Evolutionary conservation across 1,284 basidiomycete genomes (phyloP).

Genomic region (Moniliella sp.): DNA sequence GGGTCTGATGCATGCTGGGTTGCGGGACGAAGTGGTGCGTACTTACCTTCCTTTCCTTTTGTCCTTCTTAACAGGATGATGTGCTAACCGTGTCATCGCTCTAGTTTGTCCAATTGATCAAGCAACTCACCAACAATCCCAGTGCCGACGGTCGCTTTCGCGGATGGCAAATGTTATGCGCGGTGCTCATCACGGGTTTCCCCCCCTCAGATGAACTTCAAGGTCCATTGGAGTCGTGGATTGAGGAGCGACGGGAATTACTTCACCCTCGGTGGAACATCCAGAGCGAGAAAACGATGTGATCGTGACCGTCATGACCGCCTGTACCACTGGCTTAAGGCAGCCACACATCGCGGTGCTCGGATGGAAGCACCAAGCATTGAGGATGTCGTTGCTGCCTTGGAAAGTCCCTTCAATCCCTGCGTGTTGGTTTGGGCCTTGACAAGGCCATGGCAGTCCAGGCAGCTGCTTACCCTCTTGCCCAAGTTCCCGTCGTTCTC

Average conservation of each 20-base stretch:
- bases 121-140: conserved; percentile 63
- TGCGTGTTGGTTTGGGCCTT: conserved; percentile 68
- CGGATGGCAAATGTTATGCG: conserved; percentile 75
- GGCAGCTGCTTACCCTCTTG: too few species aligned
- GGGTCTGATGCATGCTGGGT: background rate
- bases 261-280: too few species aligned
- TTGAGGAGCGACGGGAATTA: too few species aligned
- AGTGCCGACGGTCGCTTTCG: conserved; percentile 59
- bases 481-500: too few species aligned
- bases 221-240: conserved; percentile 42
- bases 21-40: background rate
- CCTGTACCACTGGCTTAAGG: background rate
- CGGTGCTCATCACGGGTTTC: conserved; percentile 55
- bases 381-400: conserved; percentile 1
- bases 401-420: conserved; percentile 57
- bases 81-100: background rate
- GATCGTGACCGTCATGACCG: background rate
- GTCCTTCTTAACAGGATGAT: background rate
- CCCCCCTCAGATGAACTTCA: conserved; percentile 76
- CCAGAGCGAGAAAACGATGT: background rate
- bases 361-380: background rate
- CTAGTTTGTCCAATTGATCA: conserved; percentile 65
- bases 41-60: background rate
- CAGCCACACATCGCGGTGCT: background rate
- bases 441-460: conserved; percentile 61